These are phyloP conservation scores for rapeseed (Brassica napus) DNA, from an alignment of 345 rosid genomes.

Conservation along the genomic window Da-Ae NC_063445.1:713001-713500, in stretches of 20 bases:
- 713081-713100: conserved; percentile 57
- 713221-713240: conserved; percentile 64
- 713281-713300: conserved; percentile 66
- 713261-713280: conserved; percentile 59
- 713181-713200: conserved; percentile 64
- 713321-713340: conserved; percentile 49
- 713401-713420: conserved; percentile 54
- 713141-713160: conserved; percentile 54
- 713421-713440: conserved; percentile 55
- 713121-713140: conserved; percentile 56
- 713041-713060: conserved; percentile 59
- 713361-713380: conserved; percentile 58
- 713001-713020: conserved; percentile 44
- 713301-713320: conserved; percentile 52
- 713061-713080: conserved; percentile 53
- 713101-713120: conserved; percentile 55
- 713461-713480: not conserved
- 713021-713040: conserved; percentile 48
- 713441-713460: conserved; percentile 53
- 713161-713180: conserved; percentile 61
- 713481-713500: not conserved
- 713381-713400: conserved; percentile 64
- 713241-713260: conserved; percentile 57
- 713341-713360: conserved; percentile 50
- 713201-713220: conserved; percentile 55